Evolutionary conservation across 2,329 filamentous ascomycete genomes (phyloP), one percentile per base, ranked within the genome.

Genomic region (Clonostachys sp.): DNA sequence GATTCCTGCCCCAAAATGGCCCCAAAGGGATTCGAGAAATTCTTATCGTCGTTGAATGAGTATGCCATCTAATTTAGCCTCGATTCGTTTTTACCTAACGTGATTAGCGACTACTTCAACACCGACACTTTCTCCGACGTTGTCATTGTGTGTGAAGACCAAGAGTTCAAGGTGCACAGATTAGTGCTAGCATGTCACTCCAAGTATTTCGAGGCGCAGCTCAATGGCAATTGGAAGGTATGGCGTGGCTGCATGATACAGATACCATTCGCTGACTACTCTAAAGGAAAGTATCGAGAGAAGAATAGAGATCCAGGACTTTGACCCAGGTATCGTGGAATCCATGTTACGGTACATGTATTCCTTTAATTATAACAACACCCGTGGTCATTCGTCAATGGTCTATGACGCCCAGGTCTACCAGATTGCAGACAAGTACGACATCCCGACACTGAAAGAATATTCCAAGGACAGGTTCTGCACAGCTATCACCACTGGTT

Each of bases 301-400:
- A 5, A 48, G 46, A 30, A 48, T 52, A 17, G 45, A 49, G 18
- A 46, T 53, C n/a, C 43, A 45, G 30, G 50, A 53, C n/a, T 50
- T 53, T 17, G 52, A 53, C 30, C 5, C 48, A 16, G 46, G 44
- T 6, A 39, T 52, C n/a, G 50, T 53, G 9, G 48, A 52, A 38
- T 42, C 48, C 3, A 53, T 52, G 48, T 41, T 53, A 10, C 42
- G 42, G 20, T 53, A 52, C 43, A 52, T 53, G 50, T 53, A 53
- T 44, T 45, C 48, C 2, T 52, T 53, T 20, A 48, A 52, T 39
- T 53, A 52, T 46, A 50, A 20, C 45, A 50, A 50, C 41, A 36
- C 13, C 34, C 40, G 36, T 34, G 34, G 46, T 12, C 45, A 41
- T 17, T 47, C 51, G 6, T 20, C 44, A 6, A 52, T 52, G 50